Base-by-base conservation (phyloP, 2,329 filamentous ascomycete genomes). In the Sarocladium kiliense region DNA sequence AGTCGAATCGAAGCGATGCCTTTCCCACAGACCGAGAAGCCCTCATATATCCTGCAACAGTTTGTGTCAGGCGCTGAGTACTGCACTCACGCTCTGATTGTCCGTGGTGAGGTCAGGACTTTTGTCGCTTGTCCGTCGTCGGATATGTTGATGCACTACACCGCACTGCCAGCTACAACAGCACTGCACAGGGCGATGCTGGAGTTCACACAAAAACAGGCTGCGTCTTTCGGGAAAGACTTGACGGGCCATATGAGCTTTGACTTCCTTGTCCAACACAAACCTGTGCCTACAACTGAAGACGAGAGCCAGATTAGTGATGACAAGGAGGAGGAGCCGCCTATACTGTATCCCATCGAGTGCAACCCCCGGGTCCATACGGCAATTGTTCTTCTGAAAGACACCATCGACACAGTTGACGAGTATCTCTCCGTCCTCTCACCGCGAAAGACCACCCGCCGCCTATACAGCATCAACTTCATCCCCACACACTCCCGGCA, bases 191-290 rank as follows among this genome's bases (percentile, higher is more conserved):
- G 69, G 21, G 78, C 80, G 1, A 87, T 91, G 79, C 75, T 86
- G 1, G 71, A 71, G 1, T 89, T 91, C 61, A 91, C 87, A 1
- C 66, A 78, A 55, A 71, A 68, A 11, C 84, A 87, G 55, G 82
- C 82, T 0, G 64, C 66, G 2, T 75, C 74, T 44, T 72, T 77
- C 23, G 77, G 79, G 72, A 59, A 64, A 0, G 53, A 50, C 0
- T 73, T 88, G 63, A 90, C 86, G 0, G 88, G 88, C 0, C 89
- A 92, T 64, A 66, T 91, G 30, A 86, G 81, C 18, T 86, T 92
- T 54, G 85, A 89, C 65, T 86, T 92, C 58, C 71, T 91, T 60
- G 79, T 87, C 2, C 53, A 58, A 2, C 30, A n/a, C 23, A 3
- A 5, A 14, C 25, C 44, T n/a, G n/a, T n/a, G 7, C 44, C 23